These are phyloP conservation scores for Penicillium brasilianum DNA, from an alignment of 2,329 filamentous ascomycete genomes.

Conservation along the genomic window DNA sequence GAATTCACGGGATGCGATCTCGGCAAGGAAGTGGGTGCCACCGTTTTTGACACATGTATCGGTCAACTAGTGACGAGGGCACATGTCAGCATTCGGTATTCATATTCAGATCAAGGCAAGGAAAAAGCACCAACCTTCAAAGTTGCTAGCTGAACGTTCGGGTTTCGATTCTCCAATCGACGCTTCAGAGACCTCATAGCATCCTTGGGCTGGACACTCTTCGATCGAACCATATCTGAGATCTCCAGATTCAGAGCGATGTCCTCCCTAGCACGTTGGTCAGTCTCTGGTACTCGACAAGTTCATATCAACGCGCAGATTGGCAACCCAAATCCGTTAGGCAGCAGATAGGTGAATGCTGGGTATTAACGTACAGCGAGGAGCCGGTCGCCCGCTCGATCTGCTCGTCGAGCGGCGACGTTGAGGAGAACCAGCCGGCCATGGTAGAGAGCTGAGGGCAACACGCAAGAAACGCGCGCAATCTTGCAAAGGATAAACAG, in stretches of 20 bases:
- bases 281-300: conserved; percentile 7
- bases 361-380: conserved; percentile 71
- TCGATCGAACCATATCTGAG: conserved; percentile 94
- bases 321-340: neutral
- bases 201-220: conserved; percentile 95
- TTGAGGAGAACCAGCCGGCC: conserved; percentile 96
- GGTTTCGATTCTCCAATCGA: conserved; percentile 95
- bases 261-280: conserved; percentile 70
- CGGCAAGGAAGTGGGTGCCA: conserved; percentile 88
- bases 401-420: conserved; percentile 93
- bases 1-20: conserved; percentile 96
- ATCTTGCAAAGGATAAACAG: conserved; percentile 9
- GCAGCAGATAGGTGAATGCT: conserved; percentile 15
- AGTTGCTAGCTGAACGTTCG: conserved; percentile 94
- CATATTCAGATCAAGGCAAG: conserved; percentile 91
- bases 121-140: conserved; percentile 69
- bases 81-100: conserved; percentile 66
- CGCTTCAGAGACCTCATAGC: conserved; percentile 96
- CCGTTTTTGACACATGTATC: conserved; percentile 99
- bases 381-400: conserved; percentile 93
- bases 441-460: conserved; percentile 62
- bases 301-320: too few species aligned
- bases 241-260: conserved; percentile 98
- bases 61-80: conserved; percentile 67
- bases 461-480: conserved; percentile 7